Conservation (phyloP, 352 stramenopile genomes). For the Globisporangium solare region DNA sequence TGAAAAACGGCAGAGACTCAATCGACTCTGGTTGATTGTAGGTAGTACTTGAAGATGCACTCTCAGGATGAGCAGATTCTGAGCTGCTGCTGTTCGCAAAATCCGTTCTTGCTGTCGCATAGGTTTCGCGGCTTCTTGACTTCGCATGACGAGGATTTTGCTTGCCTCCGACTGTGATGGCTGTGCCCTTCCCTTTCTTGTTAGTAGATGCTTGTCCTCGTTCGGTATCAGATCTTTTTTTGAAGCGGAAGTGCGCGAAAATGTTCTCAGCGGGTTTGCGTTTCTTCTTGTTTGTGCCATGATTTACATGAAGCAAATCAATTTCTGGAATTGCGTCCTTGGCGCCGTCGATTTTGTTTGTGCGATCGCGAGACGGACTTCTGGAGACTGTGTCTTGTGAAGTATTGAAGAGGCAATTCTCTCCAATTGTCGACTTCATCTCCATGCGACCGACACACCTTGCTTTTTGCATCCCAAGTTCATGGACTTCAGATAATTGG, state of each 20-base stretch:
- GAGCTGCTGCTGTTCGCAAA: too few species aligned
- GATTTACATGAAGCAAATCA: background rate
- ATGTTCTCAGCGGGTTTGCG: conserved; percentile 8
- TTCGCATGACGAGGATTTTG: too few species aligned
- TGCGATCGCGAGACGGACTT: background rate
- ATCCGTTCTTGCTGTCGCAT: too few species aligned
- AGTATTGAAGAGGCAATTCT: background rate
- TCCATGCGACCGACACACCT: background rate
- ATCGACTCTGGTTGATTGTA: conserved; percentile 1
- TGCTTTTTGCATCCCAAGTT: background rate
- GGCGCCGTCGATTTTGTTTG: background rate
- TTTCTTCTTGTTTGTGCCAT: conserved; percentile 7
- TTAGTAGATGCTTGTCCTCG: background rate
- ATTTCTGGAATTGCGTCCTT: background rate
- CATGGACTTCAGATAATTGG: background rate
- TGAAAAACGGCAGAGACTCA: conserved; percentile 14
- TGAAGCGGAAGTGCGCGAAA: conserved; percentile 15
- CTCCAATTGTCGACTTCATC: background rate
- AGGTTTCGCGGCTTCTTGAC: too few species aligned
- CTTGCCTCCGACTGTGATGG: too few species aligned
- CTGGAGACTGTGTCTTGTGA: background rate
- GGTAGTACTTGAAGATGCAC: background rate
- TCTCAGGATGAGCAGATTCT: background rate
- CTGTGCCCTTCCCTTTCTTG: background rate
- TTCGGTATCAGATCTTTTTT: background rate